Evolutionary conservation across 805 yeast genomes (phyloP).

Genomic region (Candida tibetensis): DNA sequence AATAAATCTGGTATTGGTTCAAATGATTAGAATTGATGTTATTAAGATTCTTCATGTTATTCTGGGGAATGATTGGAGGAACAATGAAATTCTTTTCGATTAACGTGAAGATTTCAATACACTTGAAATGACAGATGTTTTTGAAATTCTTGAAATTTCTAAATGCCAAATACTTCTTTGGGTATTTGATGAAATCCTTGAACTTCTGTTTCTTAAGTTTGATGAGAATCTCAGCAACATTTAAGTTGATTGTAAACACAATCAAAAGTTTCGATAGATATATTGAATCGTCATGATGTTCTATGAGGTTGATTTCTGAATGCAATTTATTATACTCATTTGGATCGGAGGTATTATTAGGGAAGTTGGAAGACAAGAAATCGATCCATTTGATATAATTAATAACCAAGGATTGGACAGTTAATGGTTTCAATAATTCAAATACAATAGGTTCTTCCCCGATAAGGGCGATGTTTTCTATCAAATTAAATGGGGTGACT

Average conservation of each 20-base stretch:
- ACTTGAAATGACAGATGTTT: slow-evolving; percentile 24
- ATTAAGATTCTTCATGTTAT: slow-evolving; percentile 4
- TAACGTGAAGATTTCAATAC: slow-evolving; percentile 26
- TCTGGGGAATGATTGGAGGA: slow-evolving; percentile 15
- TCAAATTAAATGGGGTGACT: slow-evolving; percentile 20
- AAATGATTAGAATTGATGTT: slow-evolving; percentile 13
- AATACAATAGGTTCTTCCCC: slow-evolving; percentile 26
- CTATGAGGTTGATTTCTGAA: slow-evolving; percentile 16
- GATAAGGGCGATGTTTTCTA: slow-evolving; percentile 23
- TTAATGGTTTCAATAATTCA: slow-evolving; percentile 26
- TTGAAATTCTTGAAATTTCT: slow-evolving; percentile 24
- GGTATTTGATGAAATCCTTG: slow-evolving; percentile 18
- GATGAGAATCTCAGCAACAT: slow-evolving; percentile 29
- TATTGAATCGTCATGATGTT: slow-evolving; percentile 26
- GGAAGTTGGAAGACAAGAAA: slow-evolving; percentile 18
- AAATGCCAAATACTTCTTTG: slow-evolving; percentile 14
- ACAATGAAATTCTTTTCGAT: slow-evolving; percentile 21
- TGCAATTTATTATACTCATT: slow-evolving; percentile 4
- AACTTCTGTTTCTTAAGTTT: slow-evolving; percentile 27
- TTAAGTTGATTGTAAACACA: slow-evolving; percentile 24
- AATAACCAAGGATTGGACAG: slow-evolving; percentile 24
- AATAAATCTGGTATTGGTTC: slow-evolving; percentile 27
- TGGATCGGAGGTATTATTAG: slow-evolving; percentile 2
- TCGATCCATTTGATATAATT: slow-evolving; percentile 22
- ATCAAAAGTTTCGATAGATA: slow-evolving; percentile 25